These are phyloP conservation scores for Lipomyces japonicus DNA, from an alignment of 805 yeast genomes.

Conservation along the genomic window DNA sequence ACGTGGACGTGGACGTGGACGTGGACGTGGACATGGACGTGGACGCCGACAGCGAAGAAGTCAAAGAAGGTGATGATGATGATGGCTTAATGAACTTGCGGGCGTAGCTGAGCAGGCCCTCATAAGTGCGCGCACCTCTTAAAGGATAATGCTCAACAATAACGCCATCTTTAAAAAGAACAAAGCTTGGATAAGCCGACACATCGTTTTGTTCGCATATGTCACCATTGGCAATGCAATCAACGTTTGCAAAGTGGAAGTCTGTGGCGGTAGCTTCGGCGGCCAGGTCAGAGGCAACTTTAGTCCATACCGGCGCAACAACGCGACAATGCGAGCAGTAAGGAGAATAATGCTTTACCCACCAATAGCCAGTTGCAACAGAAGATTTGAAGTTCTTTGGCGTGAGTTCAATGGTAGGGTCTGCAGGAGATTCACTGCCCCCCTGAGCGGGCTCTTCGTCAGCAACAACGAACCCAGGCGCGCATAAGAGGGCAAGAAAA, in stretches of 20 bases:
- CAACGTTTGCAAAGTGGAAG: slow-evolving; percentile 64
- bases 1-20: too few relatives aligned
- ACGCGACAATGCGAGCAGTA: slow-evolving; percentile 77
- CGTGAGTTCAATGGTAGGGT: slow-evolving; percentile 21
- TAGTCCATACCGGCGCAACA: slow-evolving; percentile 80
- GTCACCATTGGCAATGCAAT: slow-evolving; percentile 85
- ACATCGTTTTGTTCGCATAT: slow-evolving; percentile 68
- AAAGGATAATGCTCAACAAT: slow-evolving; percentile 29
- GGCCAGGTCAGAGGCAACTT: slow-evolving; percentile 54
- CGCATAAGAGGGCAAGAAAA: too few relatives aligned
- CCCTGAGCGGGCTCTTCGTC: neutral
- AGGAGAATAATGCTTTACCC: slow-evolving; percentile 89
- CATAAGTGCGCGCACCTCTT: slow-evolving; percentile 11
- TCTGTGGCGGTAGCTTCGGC: slow-evolving; percentile 46
- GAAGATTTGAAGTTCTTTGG: slow-evolving; percentile 7
- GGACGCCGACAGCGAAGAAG: neutral
- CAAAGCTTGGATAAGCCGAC: slow-evolving; percentile 62
- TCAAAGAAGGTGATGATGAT: neutral
- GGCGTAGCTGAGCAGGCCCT: slow-evolving; percentile 20
- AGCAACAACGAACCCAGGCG: too few relatives aligned
- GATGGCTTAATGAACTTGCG: slow-evolving; percentile 2
- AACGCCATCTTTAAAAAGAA: slow-evolving; percentile 50
- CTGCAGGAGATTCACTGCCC: neutral
- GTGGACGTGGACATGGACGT: too few relatives aligned
- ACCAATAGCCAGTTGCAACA: slow-evolving; percentile 45